A percentile compares a stretch with the other conserved stretches of the same genome.
Conservation (phyloP, 1,284 basidiomycete species). For the Phylloboletellus chloephorus region DNA sequence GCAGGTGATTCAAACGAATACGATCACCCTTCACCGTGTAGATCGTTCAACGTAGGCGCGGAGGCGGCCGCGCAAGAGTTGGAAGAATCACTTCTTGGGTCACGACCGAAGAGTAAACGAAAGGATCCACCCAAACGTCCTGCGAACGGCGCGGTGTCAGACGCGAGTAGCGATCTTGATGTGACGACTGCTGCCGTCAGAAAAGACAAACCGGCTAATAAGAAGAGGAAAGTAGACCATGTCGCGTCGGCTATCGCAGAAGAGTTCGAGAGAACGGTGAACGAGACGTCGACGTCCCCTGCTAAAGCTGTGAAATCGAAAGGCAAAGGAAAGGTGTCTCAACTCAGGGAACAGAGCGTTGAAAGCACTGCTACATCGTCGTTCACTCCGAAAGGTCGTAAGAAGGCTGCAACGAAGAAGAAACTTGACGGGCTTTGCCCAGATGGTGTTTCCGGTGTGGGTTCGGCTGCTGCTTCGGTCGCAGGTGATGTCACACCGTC, state of each 20-base stretch:
- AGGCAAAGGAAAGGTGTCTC: slow-evolving; percentile 40
- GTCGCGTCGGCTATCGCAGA: slow-evolving; percentile 35
- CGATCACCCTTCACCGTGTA: slow-evolving; percentile 23
- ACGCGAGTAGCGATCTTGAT: slow-evolving; percentile 50
- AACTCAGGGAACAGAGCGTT: slow-evolving; percentile 40
- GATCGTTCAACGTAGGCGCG: slow-evolving; percentile 26
- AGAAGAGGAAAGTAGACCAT: slow-evolving; percentile 47
- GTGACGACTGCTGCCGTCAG: slow-evolving; percentile 25
- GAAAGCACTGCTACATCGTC: slow-evolving; percentile 36
- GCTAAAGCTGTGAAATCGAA: slow-evolving; percentile 26
- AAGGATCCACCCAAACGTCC: slow-evolving; percentile 43
- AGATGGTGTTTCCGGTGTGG: slow-evolving; percentile 42
- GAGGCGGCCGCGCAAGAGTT: slow-evolving; percentile 41
- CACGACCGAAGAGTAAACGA: slow-evolving; percentile 32
- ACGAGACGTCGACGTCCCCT: slow-evolving; percentile 24
- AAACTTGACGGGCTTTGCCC: slow-evolving; percentile 42
- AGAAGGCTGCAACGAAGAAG: slow-evolving; percentile 37
- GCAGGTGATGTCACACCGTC: slow-evolving; percentile 53
- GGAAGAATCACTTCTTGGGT: slow-evolving; percentile 39
- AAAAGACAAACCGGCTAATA: slow-evolving; percentile 37
- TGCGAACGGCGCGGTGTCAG: slow-evolving; percentile 44
- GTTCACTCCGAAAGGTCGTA: slow-evolving; percentile 37
- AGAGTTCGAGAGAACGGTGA: slow-evolving; percentile 39
- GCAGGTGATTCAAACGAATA: slow-evolving; percentile 25
- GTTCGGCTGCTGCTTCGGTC: slow-evolving; percentile 53